Base-by-base conservation (phyloP, 495 filamentous ascomycete species). In the Aspergillus asperescens region DNA sequence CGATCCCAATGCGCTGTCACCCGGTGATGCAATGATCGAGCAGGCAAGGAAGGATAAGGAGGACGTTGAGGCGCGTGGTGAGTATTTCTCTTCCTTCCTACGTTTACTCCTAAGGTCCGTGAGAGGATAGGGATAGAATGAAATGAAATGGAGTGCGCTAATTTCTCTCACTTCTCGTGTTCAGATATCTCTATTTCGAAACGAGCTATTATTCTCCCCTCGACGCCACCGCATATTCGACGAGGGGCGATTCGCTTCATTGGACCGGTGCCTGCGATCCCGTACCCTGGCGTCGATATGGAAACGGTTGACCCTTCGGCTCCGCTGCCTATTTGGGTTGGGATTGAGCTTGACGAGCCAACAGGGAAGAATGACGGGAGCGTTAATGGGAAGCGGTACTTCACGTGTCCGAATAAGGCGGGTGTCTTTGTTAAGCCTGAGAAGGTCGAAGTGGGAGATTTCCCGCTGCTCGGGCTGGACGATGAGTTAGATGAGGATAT, bases 361-460 rank as follows among this genome's bases (percentile, higher is more conserved):
- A 82, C 82, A 28, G 90, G 90, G 25, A 93, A 88, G 74, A 96
- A 96, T 59, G 89, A 96, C 64, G 90, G 90, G 15, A 88, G 84
- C 59, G 77, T 94, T 2, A 77, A 76, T n/a, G 87, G 85, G 23
- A 82, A 79, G 52, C 74, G 83, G 41, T 94, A 93, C 70, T 96
- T 94, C 72, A 69, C 75, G 27, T 83, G 81, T 53, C 77, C 77
- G 15, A 73, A 75, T 25, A 92, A 93, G 64, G 79, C 77, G 46
- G 91, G 91, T 12, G 84, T 88, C 22, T 95, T 96, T 65, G 89
- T 96, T 8, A 80, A 90, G 64, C 87, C 93, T 25, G 93, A 96
- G 58, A 80, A 90, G 63, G 81, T 96, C 7, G 87, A 96, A 69
- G 79, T 90, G 20, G 93, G 93, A 20, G 88, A 96, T 58, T 96